Conservation (phyloP, 164 flowering plant species). For the Vitis rotundifolia region DNA sequence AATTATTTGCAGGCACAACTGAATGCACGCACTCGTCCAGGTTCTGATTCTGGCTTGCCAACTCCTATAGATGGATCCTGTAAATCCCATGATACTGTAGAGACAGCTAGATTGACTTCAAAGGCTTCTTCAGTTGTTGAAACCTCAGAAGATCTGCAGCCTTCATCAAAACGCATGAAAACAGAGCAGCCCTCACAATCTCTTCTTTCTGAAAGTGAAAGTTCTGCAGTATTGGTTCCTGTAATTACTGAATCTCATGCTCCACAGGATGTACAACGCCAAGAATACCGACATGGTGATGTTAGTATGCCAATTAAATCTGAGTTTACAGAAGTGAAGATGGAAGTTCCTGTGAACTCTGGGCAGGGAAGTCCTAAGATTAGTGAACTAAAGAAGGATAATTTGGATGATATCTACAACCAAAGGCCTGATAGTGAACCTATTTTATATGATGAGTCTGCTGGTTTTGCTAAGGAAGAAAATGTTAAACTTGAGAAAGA, state of each 20-base stretch:
- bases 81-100: constrained; percentile 39
- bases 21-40: constrained; percentile 31
- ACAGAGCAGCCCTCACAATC: constrained; percentile 48
- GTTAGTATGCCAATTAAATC: constrained; percentile 32
- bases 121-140: constrained; percentile 32
- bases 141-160: constrained; percentile 45
- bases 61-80: constrained; percentile 18
- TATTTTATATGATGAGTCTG: constrained; percentile 33
- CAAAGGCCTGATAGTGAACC: constrained; percentile 39
- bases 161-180: constrained; percentile 57
- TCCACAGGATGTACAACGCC: constrained; percentile 31
- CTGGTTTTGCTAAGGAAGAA: constrained; percentile 45
- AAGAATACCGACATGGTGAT: constrained; percentile 36
- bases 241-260: constrained; percentile 28
- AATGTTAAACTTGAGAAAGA: constrained; percentile 44
- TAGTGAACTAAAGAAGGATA: constrained; percentile 36
- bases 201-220: constrained; percentile 29
- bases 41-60: constrained; percentile 20
- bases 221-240: constrained; percentile 7
- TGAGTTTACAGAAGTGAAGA: constrained; percentile 50
- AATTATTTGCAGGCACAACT: constrained; percentile 28
- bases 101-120: constrained; percentile 23
- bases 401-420: constrained; percentile 27
- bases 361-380: constrained; percentile 32
- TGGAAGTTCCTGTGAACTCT: constrained; percentile 39